Conservation (phyloP, 192 early-diverging fungal genomes). For the Spizellomyces sp. region DNA sequence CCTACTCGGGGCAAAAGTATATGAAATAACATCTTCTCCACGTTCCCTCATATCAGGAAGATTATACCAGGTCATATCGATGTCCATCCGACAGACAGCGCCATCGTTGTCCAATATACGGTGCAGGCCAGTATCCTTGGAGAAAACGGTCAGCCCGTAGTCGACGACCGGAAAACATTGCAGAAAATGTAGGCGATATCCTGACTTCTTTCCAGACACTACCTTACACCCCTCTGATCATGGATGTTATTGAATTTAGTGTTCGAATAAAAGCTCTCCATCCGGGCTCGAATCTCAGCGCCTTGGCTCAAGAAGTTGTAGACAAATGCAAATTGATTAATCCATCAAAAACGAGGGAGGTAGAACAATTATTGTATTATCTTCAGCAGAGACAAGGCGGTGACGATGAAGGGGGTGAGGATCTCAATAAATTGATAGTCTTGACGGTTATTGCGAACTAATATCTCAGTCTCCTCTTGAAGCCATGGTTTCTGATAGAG, state of each 20-base stretch:
- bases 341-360: constrained; percentile 40
- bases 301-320: constrained; percentile 48
- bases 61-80: constrained; percentile 50
- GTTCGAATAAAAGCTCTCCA: constrained; percentile 44
- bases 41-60: constrained; percentile 34
- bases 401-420: constrained; percentile 5
- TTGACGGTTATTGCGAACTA: neutral
- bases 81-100: constrained; percentile 53
- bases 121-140: constrained; percentile 46
- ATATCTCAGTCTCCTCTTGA: neutral
- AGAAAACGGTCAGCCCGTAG: constrained; percentile 45
- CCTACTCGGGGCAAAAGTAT: no score
- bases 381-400: constrained; percentile 37
- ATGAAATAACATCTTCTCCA: no score
- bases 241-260: constrained; percentile 1
- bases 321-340: constrained; percentile 57
- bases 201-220: constrained; percentile 7
- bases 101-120: constrained; percentile 53
- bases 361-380: constrained; percentile 48
- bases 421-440: constrained; percentile 9
- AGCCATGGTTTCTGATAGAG: constrained; percentile 27
- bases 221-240: neutral
- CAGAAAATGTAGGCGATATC: constrained; percentile 50
- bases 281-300: constrained; percentile 31
- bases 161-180: constrained; percentile 42